A percentile compares a stretch with the other conserved stretches of the same genome.
These are phyloP conservation scores for Ilex paraguariensis DNA, from an alignment of 305 asterid genomes.

Conservation along the genomic window DNA sequence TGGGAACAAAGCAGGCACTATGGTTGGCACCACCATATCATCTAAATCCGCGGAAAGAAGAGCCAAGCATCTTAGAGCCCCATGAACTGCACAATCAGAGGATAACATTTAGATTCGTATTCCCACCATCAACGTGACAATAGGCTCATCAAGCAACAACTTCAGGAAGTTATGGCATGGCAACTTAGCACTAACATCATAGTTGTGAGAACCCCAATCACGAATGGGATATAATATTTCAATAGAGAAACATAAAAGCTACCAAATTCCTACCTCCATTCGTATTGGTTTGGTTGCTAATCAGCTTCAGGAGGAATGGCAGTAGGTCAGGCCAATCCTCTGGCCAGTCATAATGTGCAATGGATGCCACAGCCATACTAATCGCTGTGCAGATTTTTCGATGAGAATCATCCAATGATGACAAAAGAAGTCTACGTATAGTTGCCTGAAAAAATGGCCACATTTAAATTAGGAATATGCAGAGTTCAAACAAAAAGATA, in stretches of 20 bases:
- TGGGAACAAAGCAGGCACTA: conserved; percentile 81
- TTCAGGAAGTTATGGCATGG: too few species aligned
- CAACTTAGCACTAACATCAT: too few species aligned
- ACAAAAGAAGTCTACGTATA: conserved; percentile 61
- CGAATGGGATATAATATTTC: too few species aligned
- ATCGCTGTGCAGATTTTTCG: conserved; percentile 87
- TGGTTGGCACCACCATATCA: conserved; percentile 74
- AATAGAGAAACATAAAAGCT: conserved; percentile 1
- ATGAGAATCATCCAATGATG: conserved; percentile 68
- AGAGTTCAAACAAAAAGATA: conserved; percentile 7
- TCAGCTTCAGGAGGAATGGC: conserved; percentile 60
- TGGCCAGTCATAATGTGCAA: conserved; percentile 91
- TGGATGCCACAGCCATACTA: conserved; percentile 75
- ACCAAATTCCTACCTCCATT: conserved; percentile 60
- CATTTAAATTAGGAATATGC: conserved; percentile 14
- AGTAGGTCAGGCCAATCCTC: conserved; percentile 93
- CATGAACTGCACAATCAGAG: conserved; percentile 59
- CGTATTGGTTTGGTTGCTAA: conserved; percentile 56
- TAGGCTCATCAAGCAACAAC: too few species aligned
- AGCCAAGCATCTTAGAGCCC: conserved; percentile 90
- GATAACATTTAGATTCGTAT: conserved; percentile 9
- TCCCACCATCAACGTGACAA: too few species aligned
- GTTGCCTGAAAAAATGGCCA: conserved; percentile 44
- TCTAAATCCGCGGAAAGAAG: conserved; percentile 91
- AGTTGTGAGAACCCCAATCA: too few species aligned